phyloP scores from a whole-genome alignment of 1,139 yeast species.

The Debaryomyces sp. region DNA sequence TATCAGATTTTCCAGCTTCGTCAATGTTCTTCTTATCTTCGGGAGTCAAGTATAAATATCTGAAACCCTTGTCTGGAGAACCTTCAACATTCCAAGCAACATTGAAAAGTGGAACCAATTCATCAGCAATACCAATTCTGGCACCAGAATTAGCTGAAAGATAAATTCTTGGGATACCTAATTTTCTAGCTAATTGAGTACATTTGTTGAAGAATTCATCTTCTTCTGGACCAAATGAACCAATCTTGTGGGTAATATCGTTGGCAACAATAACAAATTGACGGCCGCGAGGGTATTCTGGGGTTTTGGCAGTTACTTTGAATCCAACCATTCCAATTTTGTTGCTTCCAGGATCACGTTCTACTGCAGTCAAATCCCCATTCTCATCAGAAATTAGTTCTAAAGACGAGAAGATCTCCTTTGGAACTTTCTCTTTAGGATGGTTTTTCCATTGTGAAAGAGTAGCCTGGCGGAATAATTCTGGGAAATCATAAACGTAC shows the following conservation, averaged over 20 bases:
- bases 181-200: conserved; percentile 85
- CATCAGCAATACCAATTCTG: conserved; percentile 97
- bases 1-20: conserved; percentile 58
- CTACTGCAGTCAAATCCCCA: conserved; percentile 81
- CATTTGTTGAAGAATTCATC: conserved; percentile 89
- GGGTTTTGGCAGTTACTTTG: conserved; percentile 87
- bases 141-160: conserved; percentile 99
- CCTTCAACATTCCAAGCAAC: conserved; percentile 89
- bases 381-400: conserved; percentile 85
- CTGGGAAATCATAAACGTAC: conserved; percentile 98
- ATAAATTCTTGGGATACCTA: conserved; percentile 93
- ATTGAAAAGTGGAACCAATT: conserved; percentile 82
- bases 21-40: conserved; percentile 66
- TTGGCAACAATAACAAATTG: conserved; percentile 90
- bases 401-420: conserved; percentile 72
- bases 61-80: conserved; percentile 83
- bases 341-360: conserved; percentile 95
- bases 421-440: conserved; percentile 64
- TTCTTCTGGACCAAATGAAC: conserved; percentile 98
- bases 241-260: conserved; percentile 96
- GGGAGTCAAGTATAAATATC: conserved; percentile 80
- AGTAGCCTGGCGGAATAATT: conserved; percentile 92
- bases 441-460: conserved; percentile 79
- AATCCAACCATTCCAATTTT: conserved; percentile 98
- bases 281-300: conserved; percentile 97